phyloP scores from a whole-genome alignment of 805 yeast species.

The Tetrapisispora iriomotensis region DNA sequence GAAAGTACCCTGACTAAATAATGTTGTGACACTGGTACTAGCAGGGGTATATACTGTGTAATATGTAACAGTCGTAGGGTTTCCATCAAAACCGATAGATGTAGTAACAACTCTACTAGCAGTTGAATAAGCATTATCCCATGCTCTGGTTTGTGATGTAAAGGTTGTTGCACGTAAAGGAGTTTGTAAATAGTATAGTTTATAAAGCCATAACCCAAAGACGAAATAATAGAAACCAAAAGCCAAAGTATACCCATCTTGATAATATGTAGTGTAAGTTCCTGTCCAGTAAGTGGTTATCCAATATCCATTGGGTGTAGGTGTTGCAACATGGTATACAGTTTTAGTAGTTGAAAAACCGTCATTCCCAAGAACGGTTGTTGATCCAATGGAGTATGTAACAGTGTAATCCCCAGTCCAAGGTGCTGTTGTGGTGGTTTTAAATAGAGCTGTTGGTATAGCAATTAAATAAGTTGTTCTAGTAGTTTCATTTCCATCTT shows the following conservation, averaged over 20 bases:
- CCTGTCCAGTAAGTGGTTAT: not conserved
- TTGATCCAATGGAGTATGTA: not conserved
- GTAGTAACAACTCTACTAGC: not conserved
- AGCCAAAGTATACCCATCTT: not conserved
- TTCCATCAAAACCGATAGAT: not conserved
- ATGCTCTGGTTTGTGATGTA: not conserved
- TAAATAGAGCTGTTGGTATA: not conserved
- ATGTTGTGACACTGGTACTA: not conserved
- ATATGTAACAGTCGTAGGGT: not conserved
- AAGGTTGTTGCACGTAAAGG: not conserved
- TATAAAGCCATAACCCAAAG: not conserved
- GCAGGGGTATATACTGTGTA: slow-evolving; percentile 2
- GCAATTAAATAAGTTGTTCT: not conserved
- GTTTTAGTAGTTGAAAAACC: slow-evolving; percentile 1
- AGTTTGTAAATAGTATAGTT: not conserved
- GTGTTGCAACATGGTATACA: slow-evolving; percentile 5
- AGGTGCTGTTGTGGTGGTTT: not conserved
- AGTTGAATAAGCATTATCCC: not conserved
- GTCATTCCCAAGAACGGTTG: slow-evolving; percentile 2
- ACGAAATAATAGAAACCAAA: not conserved
- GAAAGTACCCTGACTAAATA: not conserved
- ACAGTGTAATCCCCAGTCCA: not conserved
- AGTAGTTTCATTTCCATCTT: no score
- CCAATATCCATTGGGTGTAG: not conserved
- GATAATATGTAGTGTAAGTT: not conserved